Base-by-base conservation (phyloP, 177 flowering plant genomes). In the Vitis hybrid region DNA sequence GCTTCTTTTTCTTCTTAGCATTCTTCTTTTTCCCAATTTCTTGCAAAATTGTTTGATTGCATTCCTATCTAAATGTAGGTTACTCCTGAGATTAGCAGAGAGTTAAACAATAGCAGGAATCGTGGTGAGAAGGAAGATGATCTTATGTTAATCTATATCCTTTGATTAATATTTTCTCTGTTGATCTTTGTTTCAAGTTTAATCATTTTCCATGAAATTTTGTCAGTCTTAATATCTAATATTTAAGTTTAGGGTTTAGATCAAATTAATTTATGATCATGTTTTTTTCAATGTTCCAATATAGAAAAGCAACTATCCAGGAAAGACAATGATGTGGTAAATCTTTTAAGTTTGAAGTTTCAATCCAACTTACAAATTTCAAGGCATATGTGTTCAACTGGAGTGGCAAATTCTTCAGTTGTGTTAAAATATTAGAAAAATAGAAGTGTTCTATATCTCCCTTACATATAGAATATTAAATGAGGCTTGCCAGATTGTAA, bases 121-220 rank as follows among this genome's bases (percentile, higher is more conserved):
- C 93, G 97, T 66, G 97, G 97, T 45, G 97, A 94, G 74, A 84
- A 86, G 80, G 90, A 88, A 78, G 90, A 84, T 66, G 89, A 85
- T 73, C 80, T 68, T 11, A 84, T 91, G 91, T 73, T 80, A 45
- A 83, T 84, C 4, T 58, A 92, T 92, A 92, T 91, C 98, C 98
- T 91, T 89, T 67, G 14, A 15, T n/a, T 15, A n/a, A 62, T n/a
- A 30, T 58, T 70, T 65, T 48, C 11, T 19, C 1, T 39, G 30
- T 51, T 39, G n/a, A 6, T 62, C 1, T 51, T 59, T 12, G 51
- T 49, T 34, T 51, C 54, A 48, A n/a, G 4, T 6, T 49, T 50
- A 17, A 4, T 3, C 8, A 6, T 54, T 51, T 4, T 11, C 9
- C 57, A 10, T 65, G 13, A n/a, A 6, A 23, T 26, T 60, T 26